phyloP scores from a whole-genome alignment of 768 basidiomycete species.

The Suillus decipiens region DNA sequence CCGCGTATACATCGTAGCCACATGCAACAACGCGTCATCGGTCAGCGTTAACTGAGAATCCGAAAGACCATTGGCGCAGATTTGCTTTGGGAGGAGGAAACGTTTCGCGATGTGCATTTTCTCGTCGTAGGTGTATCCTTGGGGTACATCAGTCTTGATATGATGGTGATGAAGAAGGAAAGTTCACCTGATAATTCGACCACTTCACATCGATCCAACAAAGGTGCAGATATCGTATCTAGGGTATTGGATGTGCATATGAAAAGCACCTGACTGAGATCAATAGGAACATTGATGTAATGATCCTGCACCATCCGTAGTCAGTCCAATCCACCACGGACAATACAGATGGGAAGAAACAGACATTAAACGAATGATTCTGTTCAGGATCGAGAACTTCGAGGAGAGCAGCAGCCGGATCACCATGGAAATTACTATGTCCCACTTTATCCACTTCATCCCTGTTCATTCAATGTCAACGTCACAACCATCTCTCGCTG shows the following conservation, averaged over 20 bases:
- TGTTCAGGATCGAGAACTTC: conserved; percentile 96
- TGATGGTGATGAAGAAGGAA: not conserved
- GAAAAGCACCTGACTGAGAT: conserved; percentile 86
- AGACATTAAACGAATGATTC: conserved; percentile 77
- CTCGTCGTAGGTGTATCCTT: conserved; percentile 81
- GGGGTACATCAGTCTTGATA: not conserved
- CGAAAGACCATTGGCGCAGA: conserved; percentile 73
- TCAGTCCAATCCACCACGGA: not conserved
- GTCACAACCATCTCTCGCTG: not conserved
- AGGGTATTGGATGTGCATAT: conserved; percentile 92
- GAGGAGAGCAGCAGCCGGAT: conserved; percentile 86
- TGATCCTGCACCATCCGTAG: conserved; percentile 61
- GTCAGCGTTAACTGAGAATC: conserved; percentile 62
- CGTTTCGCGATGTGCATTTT: conserved; percentile 87
- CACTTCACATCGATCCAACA: conserved; percentile 88
- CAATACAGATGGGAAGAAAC: conserved; percentile 19
- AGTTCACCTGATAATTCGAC: conserved; percentile 71
- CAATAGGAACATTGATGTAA: conserved; percentile 87
- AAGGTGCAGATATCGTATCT: conserved; percentile 84
- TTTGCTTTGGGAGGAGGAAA: conserved; percentile 89
- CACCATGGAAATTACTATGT: conserved; percentile 86
- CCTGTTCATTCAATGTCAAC: conserved; percentile 21
- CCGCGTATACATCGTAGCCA: conserved; percentile 81
- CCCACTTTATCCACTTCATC: conserved; percentile 95
- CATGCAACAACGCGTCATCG: conserved; percentile 66